Percentiles rank a stretch among this genome's conserved stretches.
These are phyloP conservation scores for Rosa lucieae DNA, from an alignment of 306 rosid species.

Conservation along the genomic window DNA sequence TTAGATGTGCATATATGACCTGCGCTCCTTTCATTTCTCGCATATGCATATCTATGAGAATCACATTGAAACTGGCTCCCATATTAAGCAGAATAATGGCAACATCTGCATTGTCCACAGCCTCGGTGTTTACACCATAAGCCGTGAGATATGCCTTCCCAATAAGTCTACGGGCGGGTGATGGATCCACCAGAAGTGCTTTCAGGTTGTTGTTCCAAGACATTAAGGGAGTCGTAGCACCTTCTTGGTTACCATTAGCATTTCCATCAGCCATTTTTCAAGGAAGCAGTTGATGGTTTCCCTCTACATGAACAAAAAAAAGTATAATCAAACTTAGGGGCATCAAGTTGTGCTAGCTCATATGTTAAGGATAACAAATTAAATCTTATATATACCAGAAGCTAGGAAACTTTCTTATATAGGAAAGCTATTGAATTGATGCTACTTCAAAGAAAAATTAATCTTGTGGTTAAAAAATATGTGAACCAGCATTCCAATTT, in stretches of 20 bases:
- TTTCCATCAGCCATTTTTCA: not conserved
- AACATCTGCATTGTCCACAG: constrained; percentile 20
- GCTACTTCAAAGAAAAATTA: not conserved
- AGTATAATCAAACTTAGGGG: not conserved
- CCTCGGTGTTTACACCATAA: constrained; percentile 13
- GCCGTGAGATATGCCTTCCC: not conserved
- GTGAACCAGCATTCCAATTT: not conserved
- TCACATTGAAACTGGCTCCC: constrained; percentile 20
- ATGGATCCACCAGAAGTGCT: constrained; percentile 24
- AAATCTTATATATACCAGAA: not conserved
- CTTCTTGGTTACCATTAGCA: not conserved
- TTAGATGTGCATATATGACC: constrained; percentile 1
- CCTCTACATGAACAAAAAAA: not conserved
- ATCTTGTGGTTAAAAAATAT: not conserved
- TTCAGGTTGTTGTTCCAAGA: constrained; percentile 21
- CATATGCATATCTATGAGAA: constrained; percentile 18
- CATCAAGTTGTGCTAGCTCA: not conserved
- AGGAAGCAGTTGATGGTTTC: not conserved
- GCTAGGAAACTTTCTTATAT: not conserved
- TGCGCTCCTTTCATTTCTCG: not conserved
- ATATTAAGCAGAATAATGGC: constrained; percentile 15
- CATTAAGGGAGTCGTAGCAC: not conserved
- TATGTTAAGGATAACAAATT: not conserved
- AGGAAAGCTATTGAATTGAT: not conserved
- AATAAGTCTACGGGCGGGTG: not conserved